Evolutionary conservation across 1,284 basidiomycete genomes (phyloP), one percentile per base, ranked within the genome.

Genomic region (Rhodotorula sp.): DNA sequence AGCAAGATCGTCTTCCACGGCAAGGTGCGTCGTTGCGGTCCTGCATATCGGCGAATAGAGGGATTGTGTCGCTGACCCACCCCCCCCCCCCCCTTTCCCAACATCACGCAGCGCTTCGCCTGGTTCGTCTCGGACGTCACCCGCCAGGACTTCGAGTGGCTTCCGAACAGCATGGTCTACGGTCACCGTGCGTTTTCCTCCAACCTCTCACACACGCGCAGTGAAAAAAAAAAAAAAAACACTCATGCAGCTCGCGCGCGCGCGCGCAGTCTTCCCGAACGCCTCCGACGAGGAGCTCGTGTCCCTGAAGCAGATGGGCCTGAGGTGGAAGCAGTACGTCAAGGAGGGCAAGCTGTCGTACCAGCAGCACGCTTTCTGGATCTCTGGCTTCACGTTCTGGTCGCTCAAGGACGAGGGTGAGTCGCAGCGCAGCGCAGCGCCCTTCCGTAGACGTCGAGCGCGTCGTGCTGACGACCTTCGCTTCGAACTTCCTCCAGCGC

Each of bases 101-200:
- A 1, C n/a, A 22, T 13, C 52, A 18, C 30, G 16, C 60, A 67
- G 80, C 86, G 90, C 15, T 90, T 88, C 76, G 86, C 91, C 13
- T 94, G 92, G 92, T 94, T 95, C 80, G 80, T 81, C 51, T 93
- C 90, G n/a, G 95, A 98, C 79, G 95, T 98, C 34, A 97, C 94
- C 52, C 89, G 86, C 80, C 91, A 93, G 81, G 95, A 98, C 79
- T 98, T 94, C 92, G 86, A 92, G 72, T 99, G 95, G 94, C 80
- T 82, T 57, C 72, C 82, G 65, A 82, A 82, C 77, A 70, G 73
- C 55, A 80, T 80, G 79, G 76, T 78, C 34, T 81, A 80, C 77
- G 78, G 77, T 52, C 76, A 74, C 59, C 60, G 60, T 61, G 20
- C 40, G 60, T 61, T n/a, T 1, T 24, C 31, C 26, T 18, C 20